Evolutionary conservation across 2,329 filamentous ascomycete genomes (phyloP), one percentile per base, ranked within the genome.

Genomic region (Cadophora sp.): DNA sequence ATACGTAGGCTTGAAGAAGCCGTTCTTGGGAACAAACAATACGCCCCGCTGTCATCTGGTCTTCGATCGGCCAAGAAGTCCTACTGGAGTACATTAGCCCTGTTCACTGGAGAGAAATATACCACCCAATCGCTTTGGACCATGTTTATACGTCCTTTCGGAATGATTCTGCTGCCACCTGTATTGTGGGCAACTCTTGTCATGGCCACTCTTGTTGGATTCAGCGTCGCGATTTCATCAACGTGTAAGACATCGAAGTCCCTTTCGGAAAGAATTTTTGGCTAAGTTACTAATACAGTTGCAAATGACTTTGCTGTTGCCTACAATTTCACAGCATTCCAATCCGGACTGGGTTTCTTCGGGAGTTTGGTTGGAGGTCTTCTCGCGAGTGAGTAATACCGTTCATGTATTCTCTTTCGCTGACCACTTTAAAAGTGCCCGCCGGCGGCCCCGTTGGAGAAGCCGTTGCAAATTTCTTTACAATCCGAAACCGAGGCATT

Each of bases 151-250:
- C 83, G 86, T 0, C 86, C 86, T 1, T 73, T 87, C 24, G 79
- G 81, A 2, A 76, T 88, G 31, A 81, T 87, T 12, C 66, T 80
- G 2, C 79, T 88, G 0, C 86, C 86, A 5, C 80, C 84, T 0
- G 83, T 88, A 0, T 76, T 88, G 2, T 88, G 85, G 85, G 84
- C 84, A 3, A 83, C 85, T 12, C 77, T 87, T 2, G 82, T 86
- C 22, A 81, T 85, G 77, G 80, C 85, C 1, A 84, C 84, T 3
- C 86, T 85, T 1, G 85, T 88, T 65, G 85, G 85, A 0, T 87
- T 87, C 73, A 75, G 86, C 1, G 83, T 85, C 0, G 85, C 85
- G 11, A 82, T 87, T 16, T 82, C 83, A 0, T 84, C 86, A 53
- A 87, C 86, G 62, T 84, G 69, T 68, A 64, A 40, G 59, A 61